phyloP scores from a whole-genome alignment of 2,329 filamentous ascomycete species.

The Aspergillus sp. region DNA sequence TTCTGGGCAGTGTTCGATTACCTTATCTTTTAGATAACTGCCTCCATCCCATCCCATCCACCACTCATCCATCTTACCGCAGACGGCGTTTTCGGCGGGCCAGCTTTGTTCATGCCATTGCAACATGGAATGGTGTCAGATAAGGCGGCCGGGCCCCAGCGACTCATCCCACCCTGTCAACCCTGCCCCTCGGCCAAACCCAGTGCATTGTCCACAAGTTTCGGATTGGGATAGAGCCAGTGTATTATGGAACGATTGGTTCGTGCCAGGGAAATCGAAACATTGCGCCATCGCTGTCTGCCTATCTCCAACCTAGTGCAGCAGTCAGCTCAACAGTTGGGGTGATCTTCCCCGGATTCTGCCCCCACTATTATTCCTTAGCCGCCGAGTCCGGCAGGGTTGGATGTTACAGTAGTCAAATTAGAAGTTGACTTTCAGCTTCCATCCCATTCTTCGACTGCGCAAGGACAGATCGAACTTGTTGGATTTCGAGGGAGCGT shows the following conservation, averaged over 20 bases:
- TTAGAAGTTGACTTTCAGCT: no score
- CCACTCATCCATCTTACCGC: neutral
- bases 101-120: neutral
- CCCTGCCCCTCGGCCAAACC: neutral
- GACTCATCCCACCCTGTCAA: neutral
- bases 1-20: neutral
- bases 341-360: slow-evolving; percentile 17
- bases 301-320: neutral
- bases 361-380: slow-evolving; percentile 11
- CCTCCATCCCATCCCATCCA: neutral
- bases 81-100: neutral
- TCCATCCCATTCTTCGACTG: no score
- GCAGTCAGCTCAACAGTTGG: neutral
- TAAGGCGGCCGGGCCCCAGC: neutral
- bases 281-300: neutral
- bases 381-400: slow-evolving; percentile 2
- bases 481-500: neutral
- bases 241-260: neutral
- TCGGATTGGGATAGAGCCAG: neutral
- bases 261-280: neutral
- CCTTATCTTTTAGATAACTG: slow-evolving; percentile 6
- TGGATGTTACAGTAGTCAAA: no score
- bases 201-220: neutral
- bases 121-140: slow-evolving; percentile 1
- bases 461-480: no score